Base-by-base conservation (phyloP, 768 basidiomycete genomes). In the Leccinellum luteum region DNA sequence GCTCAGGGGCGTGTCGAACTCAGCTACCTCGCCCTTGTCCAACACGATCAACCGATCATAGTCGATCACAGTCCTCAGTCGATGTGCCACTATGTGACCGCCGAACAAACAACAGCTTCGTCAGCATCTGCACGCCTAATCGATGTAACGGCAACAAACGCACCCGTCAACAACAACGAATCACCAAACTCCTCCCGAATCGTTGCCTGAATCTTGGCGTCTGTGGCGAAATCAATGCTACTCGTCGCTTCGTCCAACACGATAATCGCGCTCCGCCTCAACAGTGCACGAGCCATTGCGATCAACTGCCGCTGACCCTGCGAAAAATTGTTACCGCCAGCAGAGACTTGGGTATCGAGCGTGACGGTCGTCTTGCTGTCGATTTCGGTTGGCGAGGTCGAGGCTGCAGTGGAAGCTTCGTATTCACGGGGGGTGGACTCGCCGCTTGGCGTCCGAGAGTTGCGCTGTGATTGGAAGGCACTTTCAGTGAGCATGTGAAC, bases 221-320 rank as follows among this genome's bases (percentile, higher is more conserved):
- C 94, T 43, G 94, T 93, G 13, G 84, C 86, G 64, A 93, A 89
- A 67, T 92, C 90, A 56, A 93, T 91, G 64, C 89, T 90, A 58
- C 88, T 90, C 7, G 90, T 92, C 14, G 91, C 91, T 64, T 92
- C 90, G 60, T 91, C 92, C 38, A 92, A 75, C 15, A 93, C 81
- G 51, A 93, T 85, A 61, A 93, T 83, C 13, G 85, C 74, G 65
- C 85, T 90, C 7, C 83, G 80, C 17, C 89, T 77, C 30, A 92
- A 76, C 21, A 93, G 75, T 0, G 92, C 90, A 6, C 92, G 81
- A 0, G 91, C 92, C 87, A 93, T 88, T 1, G 90, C 87, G 53
- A 94, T 89, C 15, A 93, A 75, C 65, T 98, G 94, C 10, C 93
- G 73, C 68, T 98, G 94, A 10, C 95, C 94, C 58, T 94, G 91